phyloP scores from a whole-genome alignment of 176 grass and related monocot genomes.

The Chrysopogon serrulatus region DNA sequence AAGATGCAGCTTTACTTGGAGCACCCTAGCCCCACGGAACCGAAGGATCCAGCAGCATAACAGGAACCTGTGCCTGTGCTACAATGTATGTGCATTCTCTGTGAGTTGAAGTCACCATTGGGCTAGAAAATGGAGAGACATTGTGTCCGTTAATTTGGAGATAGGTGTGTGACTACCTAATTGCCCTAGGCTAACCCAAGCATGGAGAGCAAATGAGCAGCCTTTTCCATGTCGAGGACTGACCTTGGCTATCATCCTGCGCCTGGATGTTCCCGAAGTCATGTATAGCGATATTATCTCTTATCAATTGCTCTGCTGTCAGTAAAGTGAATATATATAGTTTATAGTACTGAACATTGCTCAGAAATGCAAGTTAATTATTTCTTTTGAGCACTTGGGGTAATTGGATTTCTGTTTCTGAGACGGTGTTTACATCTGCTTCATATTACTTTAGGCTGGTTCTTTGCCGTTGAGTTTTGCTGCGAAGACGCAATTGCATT shows the following conservation, averaged over 20 bases:
- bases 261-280: background rate
- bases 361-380: no score
- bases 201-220: background rate
- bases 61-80: background rate
- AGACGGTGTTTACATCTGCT: no score
- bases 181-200: background rate
- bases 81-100: background rate
- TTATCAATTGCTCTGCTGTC: no score
- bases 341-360: no score
- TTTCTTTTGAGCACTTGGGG: no score
- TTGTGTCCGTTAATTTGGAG: background rate
- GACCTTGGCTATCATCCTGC: background rate
- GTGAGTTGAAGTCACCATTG: background rate
- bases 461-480: no score
- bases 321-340: no score
- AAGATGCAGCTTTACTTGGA: conserved; percentile 90
- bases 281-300: no score
- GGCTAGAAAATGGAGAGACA: background rate
- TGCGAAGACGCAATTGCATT: no score
- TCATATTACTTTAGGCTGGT: no score
- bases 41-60: conserved; percentile 16
- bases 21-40: conserved; percentile 62
- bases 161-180: background rate
- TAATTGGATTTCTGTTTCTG: no score
- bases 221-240: background rate